These are phyloP conservation scores for Linum lewisii DNA, from an alignment of 345 rosid genomes.

Conservation along the genomic window DNA sequence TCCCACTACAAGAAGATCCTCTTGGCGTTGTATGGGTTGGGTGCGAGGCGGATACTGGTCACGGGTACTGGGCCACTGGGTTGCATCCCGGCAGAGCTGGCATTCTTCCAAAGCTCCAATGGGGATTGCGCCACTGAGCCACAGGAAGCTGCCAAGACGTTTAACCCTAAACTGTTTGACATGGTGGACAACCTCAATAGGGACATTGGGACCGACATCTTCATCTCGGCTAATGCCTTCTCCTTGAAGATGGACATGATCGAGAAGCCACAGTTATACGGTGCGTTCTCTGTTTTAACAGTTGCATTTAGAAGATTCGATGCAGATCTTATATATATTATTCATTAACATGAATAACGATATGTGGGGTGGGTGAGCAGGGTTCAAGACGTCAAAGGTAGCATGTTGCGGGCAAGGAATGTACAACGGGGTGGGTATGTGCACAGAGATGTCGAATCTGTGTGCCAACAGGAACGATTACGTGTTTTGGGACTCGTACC, in stretches of 20 bases:
- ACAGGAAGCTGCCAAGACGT: background rate
- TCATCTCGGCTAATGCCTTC: constrained; percentile 1
- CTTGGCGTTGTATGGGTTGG: constrained; percentile 1
- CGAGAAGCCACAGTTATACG: background rate
- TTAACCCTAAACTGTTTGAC: background rate
- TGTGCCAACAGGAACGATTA: background rate
- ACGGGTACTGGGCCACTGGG: constrained; percentile 4
- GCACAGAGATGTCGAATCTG: constrained; percentile 1
- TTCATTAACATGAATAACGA: too few relatives aligned
- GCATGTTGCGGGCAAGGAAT: constrained; percentile 9
- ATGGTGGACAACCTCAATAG: background rate
- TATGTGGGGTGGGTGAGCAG: background rate
- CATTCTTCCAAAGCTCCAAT: background rate
- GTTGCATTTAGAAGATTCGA: too few relatives aligned
- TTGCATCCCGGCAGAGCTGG: constrained; percentile 1
- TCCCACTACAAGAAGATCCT: constrained; percentile 4
- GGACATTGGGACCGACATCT: background rate
- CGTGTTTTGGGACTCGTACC: constrained; percentile 7
- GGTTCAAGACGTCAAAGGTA: constrained; percentile 4
- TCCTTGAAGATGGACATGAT: constrained; percentile 3
- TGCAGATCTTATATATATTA: too few relatives aligned
- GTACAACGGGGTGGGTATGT: constrained; percentile 1
- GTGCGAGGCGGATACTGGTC: constrained; percentile 4
- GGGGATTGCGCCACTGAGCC: constrained; percentile 3
- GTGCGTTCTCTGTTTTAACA: too few relatives aligned